Evolutionary conservation across 192 early-diverging fungal species (phyloP).

Genomic region (Geranomyces variabilis): DNA sequence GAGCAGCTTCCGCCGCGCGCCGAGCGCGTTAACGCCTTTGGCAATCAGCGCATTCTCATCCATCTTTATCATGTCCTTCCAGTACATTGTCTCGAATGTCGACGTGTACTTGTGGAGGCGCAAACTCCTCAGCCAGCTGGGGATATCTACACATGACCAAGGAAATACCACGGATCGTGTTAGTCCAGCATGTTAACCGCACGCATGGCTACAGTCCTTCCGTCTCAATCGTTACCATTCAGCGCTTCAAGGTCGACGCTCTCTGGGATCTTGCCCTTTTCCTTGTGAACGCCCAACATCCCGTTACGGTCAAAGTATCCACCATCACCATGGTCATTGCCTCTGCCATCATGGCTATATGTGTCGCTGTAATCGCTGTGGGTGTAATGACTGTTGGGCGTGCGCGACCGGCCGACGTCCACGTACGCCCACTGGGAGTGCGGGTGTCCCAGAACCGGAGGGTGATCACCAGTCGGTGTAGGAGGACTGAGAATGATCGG

Average conservation of each 20-base stretch:
- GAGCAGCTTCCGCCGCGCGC: constrained; percentile 93
- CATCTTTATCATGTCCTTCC: constrained; percentile 87
- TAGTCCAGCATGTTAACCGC: no score
- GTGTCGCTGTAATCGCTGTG: constrained; percentile 45
- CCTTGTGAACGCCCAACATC: constrained; percentile 55
- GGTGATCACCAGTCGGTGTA: constrained; percentile 15
- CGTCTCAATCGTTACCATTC: no score
- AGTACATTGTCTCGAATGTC: constrained; percentile 84
- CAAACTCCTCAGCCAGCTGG: constrained; percentile 87
- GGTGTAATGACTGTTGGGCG: constrained; percentile 40
- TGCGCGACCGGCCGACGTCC: constrained; percentile 36
- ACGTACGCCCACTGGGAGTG: constrained; percentile 48
- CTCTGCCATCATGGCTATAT: constrained; percentile 31
- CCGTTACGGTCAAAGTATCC: constrained; percentile 23
- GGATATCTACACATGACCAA: constrained; percentile 70
- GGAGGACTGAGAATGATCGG: constrained; percentile 41
- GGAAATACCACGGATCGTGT: no score
- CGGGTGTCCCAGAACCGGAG: constrained; percentile 35
- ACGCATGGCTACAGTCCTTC: no score
- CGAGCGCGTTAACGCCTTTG: constrained; percentile 89
- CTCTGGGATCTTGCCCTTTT: constrained; percentile 74
- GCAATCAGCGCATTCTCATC: constrained; percentile 78
- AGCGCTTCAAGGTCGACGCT: constrained; percentile 74
- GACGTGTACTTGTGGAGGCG: constrained; percentile 95
- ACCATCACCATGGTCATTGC: constrained; percentile 37